Conservation (phyloP, 257 asterid genomes). For the Nicotiana noctiflora region DNA sequence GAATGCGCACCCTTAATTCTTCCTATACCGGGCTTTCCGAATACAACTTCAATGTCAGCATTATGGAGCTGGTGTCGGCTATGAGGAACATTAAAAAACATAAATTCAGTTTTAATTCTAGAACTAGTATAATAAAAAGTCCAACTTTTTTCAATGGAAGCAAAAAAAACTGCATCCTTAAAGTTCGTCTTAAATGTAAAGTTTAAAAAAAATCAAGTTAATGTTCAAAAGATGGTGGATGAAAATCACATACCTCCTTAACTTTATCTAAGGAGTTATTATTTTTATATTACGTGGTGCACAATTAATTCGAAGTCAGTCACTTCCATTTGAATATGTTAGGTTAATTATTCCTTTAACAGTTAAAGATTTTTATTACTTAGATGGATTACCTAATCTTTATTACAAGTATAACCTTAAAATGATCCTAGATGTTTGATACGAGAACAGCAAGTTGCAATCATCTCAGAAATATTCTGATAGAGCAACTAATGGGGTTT, state of each 20-base stretch:
- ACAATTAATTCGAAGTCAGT: not conserved
- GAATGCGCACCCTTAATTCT: too few species aligned
- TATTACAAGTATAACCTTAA: not conserved
- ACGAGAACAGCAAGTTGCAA: not conserved
- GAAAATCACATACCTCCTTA: not conserved
- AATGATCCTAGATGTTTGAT: not conserved
- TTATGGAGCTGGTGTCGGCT: too few species aligned
- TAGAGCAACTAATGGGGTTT: not conserved
- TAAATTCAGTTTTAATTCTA: too few species aligned
- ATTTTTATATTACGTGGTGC: not conserved
- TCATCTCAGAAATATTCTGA: not conserved
- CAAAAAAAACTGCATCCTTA: not conserved
- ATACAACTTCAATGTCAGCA: too few species aligned
- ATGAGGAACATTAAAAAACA: too few species aligned
- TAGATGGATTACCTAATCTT: not conserved
- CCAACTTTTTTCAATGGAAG: too few species aligned
- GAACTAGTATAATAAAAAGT: too few species aligned
- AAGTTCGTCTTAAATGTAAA: not conserved
- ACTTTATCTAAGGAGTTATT: not conserved
- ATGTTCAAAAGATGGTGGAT: not conserved
- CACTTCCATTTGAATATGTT: not conserved
- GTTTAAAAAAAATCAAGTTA: not conserved
- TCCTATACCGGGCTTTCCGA: too few species aligned
- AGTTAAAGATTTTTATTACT: not conserved
- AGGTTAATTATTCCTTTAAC: not conserved